Evolutionary conservation across 257 asterid species (phyloP).

Genomic region (Sherardia arvensis): DNA sequence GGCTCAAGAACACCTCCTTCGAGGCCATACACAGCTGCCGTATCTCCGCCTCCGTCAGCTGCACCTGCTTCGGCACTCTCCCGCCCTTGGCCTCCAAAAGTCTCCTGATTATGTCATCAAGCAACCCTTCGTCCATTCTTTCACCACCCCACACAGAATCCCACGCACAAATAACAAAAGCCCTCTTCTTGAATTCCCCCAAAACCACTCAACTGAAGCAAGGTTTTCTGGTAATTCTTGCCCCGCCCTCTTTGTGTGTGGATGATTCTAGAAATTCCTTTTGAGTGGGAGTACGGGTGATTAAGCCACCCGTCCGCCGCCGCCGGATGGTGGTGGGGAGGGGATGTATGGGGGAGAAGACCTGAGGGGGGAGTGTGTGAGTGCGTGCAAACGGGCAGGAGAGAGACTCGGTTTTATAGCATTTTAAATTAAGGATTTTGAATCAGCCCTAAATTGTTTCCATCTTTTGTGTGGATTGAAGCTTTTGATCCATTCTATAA

Average conservation of each 20-base stretch:
- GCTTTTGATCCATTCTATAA: too few species aligned
- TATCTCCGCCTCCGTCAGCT: conserved; percentile 27
- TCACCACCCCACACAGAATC: neutral
- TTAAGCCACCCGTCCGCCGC: neutral
- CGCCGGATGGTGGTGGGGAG: neutral
- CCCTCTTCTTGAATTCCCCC: neutral
- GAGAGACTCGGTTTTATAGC: neutral
- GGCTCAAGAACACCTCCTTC: conserved; percentile 25
- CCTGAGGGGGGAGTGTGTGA: neutral
- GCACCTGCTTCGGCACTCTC: conserved; percentile 27
- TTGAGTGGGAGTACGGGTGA: neutral
- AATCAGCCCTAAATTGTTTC: neutral
- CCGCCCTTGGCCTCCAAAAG: conserved; percentile 23
- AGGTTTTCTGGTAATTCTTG: neutral
- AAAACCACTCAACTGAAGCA: neutral
- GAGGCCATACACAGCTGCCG: conserved; percentile 21
- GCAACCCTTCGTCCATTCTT: conserved; percentile 17
- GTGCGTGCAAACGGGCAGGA: neutral
- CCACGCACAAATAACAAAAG: neutral
- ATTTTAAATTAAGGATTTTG: neutral
- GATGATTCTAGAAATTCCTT: too few species aligned
- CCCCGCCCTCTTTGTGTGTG: neutral
- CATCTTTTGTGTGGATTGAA: neutral
- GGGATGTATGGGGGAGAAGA: neutral
- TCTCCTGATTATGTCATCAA: conserved; percentile 31